Base-by-base conservation (phyloP, 495 filamentous ascomycete genomes). In the Penicillium turbatum region DNA sequence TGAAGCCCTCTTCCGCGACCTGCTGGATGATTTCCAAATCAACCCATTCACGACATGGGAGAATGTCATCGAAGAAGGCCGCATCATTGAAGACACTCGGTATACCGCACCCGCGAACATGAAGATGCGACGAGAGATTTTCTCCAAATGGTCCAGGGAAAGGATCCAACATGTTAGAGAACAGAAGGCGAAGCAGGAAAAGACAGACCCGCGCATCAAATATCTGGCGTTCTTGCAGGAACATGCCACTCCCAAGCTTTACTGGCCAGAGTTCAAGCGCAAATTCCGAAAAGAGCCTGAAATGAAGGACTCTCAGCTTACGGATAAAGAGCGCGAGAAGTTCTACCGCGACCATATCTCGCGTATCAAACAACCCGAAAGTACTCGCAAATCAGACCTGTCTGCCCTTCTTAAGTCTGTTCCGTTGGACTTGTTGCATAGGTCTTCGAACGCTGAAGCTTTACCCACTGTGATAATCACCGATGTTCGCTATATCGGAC, bases 1-100 rank as follows among this genome's bases (percentile, higher is more conserved):
- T 0, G 75, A 75, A 19, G 85, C 83, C 6, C 77, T 95, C 0
- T 97, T 96, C 76, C 84, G 85, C 44, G 89, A 96, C 70, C 74
- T 98, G 50, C 80, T 98, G 6, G 82, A 87, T 57, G 92, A 97
- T 62, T 82, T 81, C 62, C 72, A 77, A 32, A 85, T 96, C 58
- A 93, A 83, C 59, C 95, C 95, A 0, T 98, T 91, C 75, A 83
- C 81, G n/a, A 82, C 89, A 6, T 98, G 91, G 89, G 93, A 97
- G 38, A 88, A 84, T 32, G 68, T 95, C 3, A 79, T 95, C 32
- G 86, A 92, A 55, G 86, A 92, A 53, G 87, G 84, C n/a, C 82
- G 80, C 17, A 80, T 98, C 44, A 78, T 96, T 26, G 83, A 93
- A 50, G 93, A 98, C 69, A 78, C 83, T 27, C 82, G 93, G 46